phyloP scores from a whole-genome alignment of 2,329 filamentous ascomycete species.

The Trichophyton rubrum region DNA sequence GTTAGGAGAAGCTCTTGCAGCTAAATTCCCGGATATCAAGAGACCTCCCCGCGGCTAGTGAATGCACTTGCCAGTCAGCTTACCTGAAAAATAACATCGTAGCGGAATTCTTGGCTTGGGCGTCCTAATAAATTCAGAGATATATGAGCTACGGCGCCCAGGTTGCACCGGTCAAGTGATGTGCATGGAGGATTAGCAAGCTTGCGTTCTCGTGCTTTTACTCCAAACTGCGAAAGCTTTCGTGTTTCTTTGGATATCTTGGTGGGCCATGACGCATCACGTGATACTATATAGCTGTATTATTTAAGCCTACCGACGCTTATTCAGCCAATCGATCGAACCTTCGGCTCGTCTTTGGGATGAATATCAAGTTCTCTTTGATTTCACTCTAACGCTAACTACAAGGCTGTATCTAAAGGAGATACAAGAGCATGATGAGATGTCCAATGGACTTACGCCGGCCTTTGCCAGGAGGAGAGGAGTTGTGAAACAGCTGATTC shows the following conservation, averaged over 20 bases:
- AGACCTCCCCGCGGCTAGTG: neutral
- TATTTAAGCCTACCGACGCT: too few species aligned
- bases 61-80: conserved; percentile 1
- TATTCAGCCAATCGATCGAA: too few species aligned
- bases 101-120: neutral
- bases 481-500: too few species aligned
- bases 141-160: neutral
- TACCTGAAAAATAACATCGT: conserved; percentile 44
- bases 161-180: neutral
- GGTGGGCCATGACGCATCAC: neutral
- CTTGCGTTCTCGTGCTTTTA: neutral
- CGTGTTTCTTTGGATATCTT: neutral
- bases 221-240: neutral
- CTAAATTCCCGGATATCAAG: neutral
- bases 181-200: neutral
- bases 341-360: too few species aligned
- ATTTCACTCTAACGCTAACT: too few species aligned
- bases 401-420: too few species aligned
- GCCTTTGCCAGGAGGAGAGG: too few species aligned
- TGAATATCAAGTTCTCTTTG: too few species aligned
- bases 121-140: too few species aligned
- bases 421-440: too few species aligned
- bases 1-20: neutral
- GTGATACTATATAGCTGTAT: neutral
- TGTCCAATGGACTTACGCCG: too few species aligned